Conservation (phyloP, 2,329 filamentous ascomycete genomes). For the Fusarium anthophilum region DNA sequence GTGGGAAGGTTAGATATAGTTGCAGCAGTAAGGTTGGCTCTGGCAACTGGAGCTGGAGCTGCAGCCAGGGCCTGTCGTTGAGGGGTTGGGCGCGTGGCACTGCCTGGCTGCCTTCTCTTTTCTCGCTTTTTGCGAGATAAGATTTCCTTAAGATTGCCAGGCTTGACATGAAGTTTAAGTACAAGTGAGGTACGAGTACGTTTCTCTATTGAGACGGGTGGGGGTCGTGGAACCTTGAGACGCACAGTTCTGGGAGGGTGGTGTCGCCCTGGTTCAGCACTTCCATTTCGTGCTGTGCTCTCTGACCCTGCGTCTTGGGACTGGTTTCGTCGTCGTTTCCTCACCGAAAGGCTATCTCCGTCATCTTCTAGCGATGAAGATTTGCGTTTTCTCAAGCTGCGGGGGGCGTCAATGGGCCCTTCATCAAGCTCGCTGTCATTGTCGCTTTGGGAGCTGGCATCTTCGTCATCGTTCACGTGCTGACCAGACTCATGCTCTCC, state of each 20-base stretch:
- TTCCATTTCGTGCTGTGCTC: conserved; percentile 46
- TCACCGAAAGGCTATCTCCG: conserved; percentile 60
- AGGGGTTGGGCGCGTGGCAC: conserved; percentile 33
- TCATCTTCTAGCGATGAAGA: conserved; percentile 75
- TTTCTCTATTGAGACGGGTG: conserved; percentile 54
- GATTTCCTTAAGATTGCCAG: conserved; percentile 52
- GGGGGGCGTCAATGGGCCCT: conserved; percentile 65
- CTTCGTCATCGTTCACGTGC: conserved; percentile 17
- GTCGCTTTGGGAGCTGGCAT: conserved; percentile 20
- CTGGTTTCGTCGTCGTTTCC: conserved; percentile 63
- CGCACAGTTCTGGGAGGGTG: conserved; percentile 66
- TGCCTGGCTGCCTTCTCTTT: conserved; percentile 40
- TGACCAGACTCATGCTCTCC: conserved; percentile 15
- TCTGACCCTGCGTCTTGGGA: conserved; percentile 54
- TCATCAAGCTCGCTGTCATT: conserved; percentile 14
- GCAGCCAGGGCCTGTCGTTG: conserved; percentile 34
- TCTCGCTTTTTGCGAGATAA: conserved; percentile 49
- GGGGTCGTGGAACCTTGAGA: conserved; percentile 56
- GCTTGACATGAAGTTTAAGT: conserved; percentile 49
- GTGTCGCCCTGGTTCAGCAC: conserved; percentile 44
- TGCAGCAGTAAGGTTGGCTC: conserved; percentile 24
- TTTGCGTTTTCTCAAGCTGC: conserved; percentile 84
- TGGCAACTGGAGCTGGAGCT: conserved; percentile 28
- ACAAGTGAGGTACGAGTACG: conserved; percentile 48
- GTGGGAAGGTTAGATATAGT: conserved; percentile 56